Evolutionary conservation across 2,329 filamentous ascomycete species (phyloP).

Genomic region (Sclerotinia sclerotiorum): DNA sequence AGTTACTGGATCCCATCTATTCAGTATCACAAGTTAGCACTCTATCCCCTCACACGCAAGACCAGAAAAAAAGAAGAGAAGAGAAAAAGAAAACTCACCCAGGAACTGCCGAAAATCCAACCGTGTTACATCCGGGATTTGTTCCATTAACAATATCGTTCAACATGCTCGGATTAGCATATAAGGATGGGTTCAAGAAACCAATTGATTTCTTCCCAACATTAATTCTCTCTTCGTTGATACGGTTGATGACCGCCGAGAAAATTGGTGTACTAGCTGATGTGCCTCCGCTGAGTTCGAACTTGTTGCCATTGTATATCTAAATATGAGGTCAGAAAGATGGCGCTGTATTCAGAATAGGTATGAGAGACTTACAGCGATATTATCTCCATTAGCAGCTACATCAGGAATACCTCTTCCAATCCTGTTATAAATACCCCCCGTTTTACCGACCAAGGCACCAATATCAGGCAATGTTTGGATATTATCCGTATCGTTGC

Average conservation of each 20-base stretch:
- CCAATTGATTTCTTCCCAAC: conserved; percentile 50
- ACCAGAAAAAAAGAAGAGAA: neutral
- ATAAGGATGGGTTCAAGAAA: conserved; percentile 54
- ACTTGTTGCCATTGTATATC: conserved; percentile 27
- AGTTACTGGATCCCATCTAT: conserved; percentile 39
- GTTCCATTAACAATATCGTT: conserved; percentile 39
- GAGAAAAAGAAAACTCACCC: conserved; percentile 25
- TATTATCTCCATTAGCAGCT: conserved; percentile 34
- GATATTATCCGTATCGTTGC: conserved; percentile 26
- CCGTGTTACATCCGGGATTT: conserved; percentile 38
- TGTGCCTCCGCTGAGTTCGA: conserved; percentile 47
- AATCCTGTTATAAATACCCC: conserved; percentile 30
- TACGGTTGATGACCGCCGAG: conserved; percentile 49
- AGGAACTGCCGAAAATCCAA: conserved; percentile 37
- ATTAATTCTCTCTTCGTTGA: conserved; percentile 52
- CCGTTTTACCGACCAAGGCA: conserved; percentile 24
- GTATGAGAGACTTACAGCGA: conserved; percentile 29
- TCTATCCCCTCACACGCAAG: neutral
- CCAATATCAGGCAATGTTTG: conserved; percentile 27
- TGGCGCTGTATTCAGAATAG: neutral
- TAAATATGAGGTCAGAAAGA: neutral
- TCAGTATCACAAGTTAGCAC: conserved; percentile 13
- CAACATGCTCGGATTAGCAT: conserved; percentile 44
- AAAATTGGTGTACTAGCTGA: conserved; percentile 52
- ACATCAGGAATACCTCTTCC: conserved; percentile 48